Evolutionary conservation across 1,284 basidiomycete species (phyloP).

Genomic region (Mrakiaceae sp.): DNA sequence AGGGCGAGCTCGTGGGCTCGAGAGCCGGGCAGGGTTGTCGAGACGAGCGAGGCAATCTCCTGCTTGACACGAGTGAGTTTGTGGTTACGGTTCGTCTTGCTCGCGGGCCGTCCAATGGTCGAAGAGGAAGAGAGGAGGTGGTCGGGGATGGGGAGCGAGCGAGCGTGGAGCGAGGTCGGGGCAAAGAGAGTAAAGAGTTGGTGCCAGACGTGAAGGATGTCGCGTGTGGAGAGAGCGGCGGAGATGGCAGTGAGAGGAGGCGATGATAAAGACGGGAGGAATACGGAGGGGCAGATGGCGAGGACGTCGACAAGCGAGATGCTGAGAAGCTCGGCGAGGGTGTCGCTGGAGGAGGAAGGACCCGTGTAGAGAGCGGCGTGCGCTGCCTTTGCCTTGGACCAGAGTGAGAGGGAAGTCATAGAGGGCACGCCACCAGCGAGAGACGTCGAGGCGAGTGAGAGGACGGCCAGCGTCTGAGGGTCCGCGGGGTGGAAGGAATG

Average conservation of each 20-base stretch:
- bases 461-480: background rate
- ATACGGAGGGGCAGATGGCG: background rate
- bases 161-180: background rate
- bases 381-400: background rate
- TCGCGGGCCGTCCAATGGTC: background rate
- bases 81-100: background rate
- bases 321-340: slow-evolving; percentile 1
- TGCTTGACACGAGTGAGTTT: background rate
- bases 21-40: background rate
- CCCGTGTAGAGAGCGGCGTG: background rate
- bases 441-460: background rate
- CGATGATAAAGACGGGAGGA: background rate
- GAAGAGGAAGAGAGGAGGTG: background rate
- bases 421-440: background rate
- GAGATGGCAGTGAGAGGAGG: background rate
- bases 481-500: background rate
- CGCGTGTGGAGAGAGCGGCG: slow-evolving; percentile 3
- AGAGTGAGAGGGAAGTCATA: background rate
- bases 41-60: slow-evolving; percentile 1
- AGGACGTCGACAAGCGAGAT: slow-evolving; percentile 1
- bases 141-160: background rate
- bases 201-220: background rate
- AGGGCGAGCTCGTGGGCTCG: background rate
- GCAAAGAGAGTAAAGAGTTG: background rate
- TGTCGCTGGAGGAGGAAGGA: background rate